Evolutionary conservation across 1,139 yeast species (phyloP).

Genomic region (Scheffersomyces insectosa): DNA sequence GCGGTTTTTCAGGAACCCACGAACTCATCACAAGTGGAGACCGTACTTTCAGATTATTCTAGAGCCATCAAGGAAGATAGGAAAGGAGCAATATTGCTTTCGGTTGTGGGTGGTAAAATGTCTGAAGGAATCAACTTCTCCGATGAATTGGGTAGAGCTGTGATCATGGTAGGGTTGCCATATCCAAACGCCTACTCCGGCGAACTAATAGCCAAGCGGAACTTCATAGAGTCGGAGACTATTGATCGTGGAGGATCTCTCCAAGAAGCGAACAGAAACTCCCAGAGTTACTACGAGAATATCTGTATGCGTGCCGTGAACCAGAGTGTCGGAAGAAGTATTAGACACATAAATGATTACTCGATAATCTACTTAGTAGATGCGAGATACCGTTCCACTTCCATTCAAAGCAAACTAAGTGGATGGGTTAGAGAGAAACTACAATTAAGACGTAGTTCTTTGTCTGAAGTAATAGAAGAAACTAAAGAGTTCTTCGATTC

Average conservation of each 20-base stretch:
- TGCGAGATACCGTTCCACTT: slow-evolving; percentile 48
- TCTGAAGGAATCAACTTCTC: slow-evolving; percentile 95
- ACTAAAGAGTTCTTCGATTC: slow-evolving; percentile 27
- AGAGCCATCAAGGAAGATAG: slow-evolving; percentile 21
- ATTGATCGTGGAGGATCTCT: slow-evolving; percentile 40
- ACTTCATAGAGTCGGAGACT: slow-evolving; percentile 56
- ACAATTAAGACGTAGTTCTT: slow-evolving; percentile 4
- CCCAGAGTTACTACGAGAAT: slow-evolving; percentile 74
- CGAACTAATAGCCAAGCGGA: slow-evolving; percentile 73
- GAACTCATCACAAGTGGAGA: slow-evolving; percentile 40
- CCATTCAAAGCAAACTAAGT: slow-evolving; percentile 66
- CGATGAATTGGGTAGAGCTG: slow-evolving; percentile 83
- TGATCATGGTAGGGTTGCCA: slow-evolving; percentile 86
- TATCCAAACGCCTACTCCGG: slow-evolving; percentile 86
- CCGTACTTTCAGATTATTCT: slow-evolving; percentile 53
- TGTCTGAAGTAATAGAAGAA: slow-evolving; percentile 15
- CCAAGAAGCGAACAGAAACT: slow-evolving; percentile 43
- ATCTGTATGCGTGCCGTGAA: slow-evolving; percentile 90
- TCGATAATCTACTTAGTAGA: slow-evolving; percentile 77
- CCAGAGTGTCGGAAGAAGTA: slow-evolving; percentile 92
- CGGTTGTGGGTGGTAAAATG: slow-evolving; percentile 92
- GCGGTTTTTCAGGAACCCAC: slow-evolving; percentile 59
- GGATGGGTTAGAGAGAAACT: slow-evolving; percentile 68
- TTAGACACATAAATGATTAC: slow-evolving; percentile 80
- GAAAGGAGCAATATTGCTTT: slow-evolving; percentile 67